A percentile compares a stretch with the other conserved stretches of the same genome.
phyloP scores from a whole-genome alignment of 2,329 filamentous ascomycete genomes.

The Microsporum canis region DNA sequence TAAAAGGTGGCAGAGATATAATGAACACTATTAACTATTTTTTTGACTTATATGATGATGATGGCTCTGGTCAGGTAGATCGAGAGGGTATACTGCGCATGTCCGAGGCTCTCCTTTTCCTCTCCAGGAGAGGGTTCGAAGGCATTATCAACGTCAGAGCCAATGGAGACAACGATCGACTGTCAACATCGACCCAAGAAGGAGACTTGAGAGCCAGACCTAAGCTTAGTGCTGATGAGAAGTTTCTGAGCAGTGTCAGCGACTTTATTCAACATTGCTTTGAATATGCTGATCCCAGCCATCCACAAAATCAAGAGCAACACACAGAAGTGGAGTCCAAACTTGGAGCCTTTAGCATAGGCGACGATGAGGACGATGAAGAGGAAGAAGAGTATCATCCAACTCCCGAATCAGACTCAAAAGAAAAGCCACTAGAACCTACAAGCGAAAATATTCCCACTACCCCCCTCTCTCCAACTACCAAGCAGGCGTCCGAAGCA shows the following conservation, averaged over 20 bases:
- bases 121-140: constrained; percentile 78
- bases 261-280: constrained; percentile 95
- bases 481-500: constrained; percentile 58
- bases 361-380: constrained; percentile 63
- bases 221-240: constrained; percentile 60
- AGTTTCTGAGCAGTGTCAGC: constrained; percentile 83
- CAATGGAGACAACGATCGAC: constrained; percentile 40
- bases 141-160: constrained; percentile 57
- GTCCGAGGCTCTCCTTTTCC: constrained; percentile 83
- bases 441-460: neutral
- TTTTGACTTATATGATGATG: constrained; percentile 93
- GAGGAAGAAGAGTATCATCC: constrained; percentile 40
- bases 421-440: neutral
- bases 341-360: constrained; percentile 59
- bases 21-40: constrained; percentile 98
- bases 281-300: constrained; percentile 92
- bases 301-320: constrained; percentile 44
- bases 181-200: constrained; percentile 25
- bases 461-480: constrained; percentile 34
- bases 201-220: constrained; percentile 28
- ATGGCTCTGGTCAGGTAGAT: constrained; percentile 80
- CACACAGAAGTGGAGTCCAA: constrained; percentile 26
- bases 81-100: constrained; percentile 90
- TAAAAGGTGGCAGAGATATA: constrained; percentile 89
- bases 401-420: constrained; percentile 21